Evolutionary conservation across 2,329 filamentous ascomycete genomes (phyloP), one percentile per base, ranked within the genome.

Genomic region (Colletotrichum brevisporum): DNA sequence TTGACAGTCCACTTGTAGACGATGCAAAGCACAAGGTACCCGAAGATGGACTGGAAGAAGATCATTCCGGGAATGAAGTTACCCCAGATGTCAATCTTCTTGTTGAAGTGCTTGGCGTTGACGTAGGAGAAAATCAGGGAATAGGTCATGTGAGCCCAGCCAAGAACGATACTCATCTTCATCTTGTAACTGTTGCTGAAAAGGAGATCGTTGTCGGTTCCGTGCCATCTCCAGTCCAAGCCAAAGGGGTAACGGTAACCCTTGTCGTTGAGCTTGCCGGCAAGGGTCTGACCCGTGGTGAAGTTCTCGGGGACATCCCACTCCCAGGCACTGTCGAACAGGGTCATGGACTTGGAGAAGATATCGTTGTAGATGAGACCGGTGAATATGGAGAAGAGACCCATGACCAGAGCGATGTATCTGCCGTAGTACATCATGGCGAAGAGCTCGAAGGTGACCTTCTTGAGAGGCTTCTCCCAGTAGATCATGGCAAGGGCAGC

Each of bases 151-250:
- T 98, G 95, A 68, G 90, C 90, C 96, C 97, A 99, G 80, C 97
- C 96, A 73, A 99, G 88, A 73, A 99, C 89, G 78, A 99, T 98
- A 85, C 94, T 97, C 83, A 99, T 93, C 87, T 99, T 99, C 96
- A 99, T 99, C 91, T 99, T 99, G 88, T 96, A 97, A 82, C 93
- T 97, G 91, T 99, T 99, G 80, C 90, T 92, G 84, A 99, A 99
- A 57, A 99, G 88, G 21, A 99, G 87, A 70, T 97, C 92, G 76
- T 99, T 99, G 76, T 98, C 95, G 13, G 94, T 92, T 69, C 92
- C 94, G 79, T 99, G 97, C 96, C 96, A 99, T 77, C 92, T 93
- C 91, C 92, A 97, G 78, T 99, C 96, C 70, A 99, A 83, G 74
- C 96, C 96, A 77, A 99, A 97, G 16, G 97, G 95, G 80, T 98